Conservation (phyloP, 768 basidiomycete genomes). For the Tulasnella sp. region DNA sequence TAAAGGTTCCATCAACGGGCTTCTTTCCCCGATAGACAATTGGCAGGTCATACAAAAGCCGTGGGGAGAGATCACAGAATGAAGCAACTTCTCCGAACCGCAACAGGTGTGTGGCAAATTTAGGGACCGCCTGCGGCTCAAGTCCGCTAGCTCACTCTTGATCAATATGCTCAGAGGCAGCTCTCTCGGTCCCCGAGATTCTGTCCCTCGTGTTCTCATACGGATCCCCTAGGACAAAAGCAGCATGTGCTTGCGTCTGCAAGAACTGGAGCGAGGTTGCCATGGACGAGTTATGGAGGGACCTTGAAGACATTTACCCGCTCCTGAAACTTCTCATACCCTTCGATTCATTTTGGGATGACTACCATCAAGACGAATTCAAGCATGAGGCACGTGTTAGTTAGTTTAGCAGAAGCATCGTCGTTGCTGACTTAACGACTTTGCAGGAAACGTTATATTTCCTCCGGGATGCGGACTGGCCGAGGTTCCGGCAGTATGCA, state of each 20-base stretch:
- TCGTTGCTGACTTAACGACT: neutral
- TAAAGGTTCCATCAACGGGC: too few species aligned
- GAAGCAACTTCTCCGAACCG: neutral
- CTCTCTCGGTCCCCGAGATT: constrained; percentile 3
- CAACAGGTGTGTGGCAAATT: neutral
- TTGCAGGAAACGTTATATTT: neutral
- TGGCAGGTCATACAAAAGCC: too few species aligned
- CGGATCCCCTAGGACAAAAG: neutral
- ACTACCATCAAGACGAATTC: neutral
- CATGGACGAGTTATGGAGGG: neutral
- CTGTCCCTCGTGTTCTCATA: neutral
- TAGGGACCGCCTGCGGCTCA: neutral
- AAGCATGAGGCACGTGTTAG: neutral
- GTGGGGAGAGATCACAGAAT: too few species aligned
- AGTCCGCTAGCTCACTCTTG: neutral
- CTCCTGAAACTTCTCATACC: neutral
- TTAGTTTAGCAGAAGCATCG: neutral
- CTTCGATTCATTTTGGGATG: neutral
- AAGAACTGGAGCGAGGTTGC: neutral
- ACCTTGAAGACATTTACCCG: neutral
- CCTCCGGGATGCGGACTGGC: neutral
- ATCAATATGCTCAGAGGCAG: neutral
- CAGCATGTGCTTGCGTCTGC: neutral
- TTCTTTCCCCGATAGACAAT: too few species aligned
- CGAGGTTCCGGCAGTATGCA: neutral